Conservation (phyloP, 495 filamentous ascomycete genomes). For the Hypomontagnella monticulosa region DNA sequence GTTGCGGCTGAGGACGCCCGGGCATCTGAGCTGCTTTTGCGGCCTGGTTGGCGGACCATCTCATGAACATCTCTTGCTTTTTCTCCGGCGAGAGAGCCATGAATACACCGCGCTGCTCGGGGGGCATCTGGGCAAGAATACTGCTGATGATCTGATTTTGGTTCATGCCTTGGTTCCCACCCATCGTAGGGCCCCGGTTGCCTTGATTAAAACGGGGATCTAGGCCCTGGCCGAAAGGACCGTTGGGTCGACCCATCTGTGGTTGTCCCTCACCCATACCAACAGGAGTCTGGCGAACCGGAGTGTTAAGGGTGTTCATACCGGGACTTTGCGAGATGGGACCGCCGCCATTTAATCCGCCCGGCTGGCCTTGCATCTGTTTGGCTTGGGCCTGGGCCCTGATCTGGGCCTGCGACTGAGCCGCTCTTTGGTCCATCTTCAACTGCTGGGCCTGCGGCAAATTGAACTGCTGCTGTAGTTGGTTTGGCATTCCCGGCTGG, state of each 20-base stretch:
- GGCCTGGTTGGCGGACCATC: constrained; percentile 45
- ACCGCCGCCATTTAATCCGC: constrained; percentile 52
- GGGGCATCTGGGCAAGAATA: constrained; percentile 47
- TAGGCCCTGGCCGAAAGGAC: constrained; percentile 49
- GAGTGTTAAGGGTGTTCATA: constrained; percentile 60
- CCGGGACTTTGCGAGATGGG: constrained; percentile 61
- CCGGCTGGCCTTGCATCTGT: constrained; percentile 60
- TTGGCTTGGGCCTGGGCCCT: constrained; percentile 53
- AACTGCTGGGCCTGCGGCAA: constrained; percentile 51
- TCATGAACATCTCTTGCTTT: constrained; percentile 53
- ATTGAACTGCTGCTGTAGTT: constrained; percentile 50
- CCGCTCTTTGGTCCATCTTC: constrained; percentile 52
- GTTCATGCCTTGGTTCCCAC: constrained; percentile 41
- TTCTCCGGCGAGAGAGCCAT: constrained; percentile 51
- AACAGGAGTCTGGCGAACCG: constrained; percentile 56
- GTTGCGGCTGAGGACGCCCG: constrained; percentile 46
- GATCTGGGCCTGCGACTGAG: constrained; percentile 51
- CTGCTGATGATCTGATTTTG: constrained; percentile 47
- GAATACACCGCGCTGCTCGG: constrained; percentile 45
- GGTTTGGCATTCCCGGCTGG: constrained; percentile 49
- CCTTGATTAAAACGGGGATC: constrained; percentile 57
- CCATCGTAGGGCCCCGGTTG: constrained; percentile 46
- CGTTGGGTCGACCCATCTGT: constrained; percentile 48
- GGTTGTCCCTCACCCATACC: constrained; percentile 51
- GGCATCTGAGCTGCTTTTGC: constrained; percentile 30